These are phyloP conservation scores for Rhynchospora breviuscula DNA, from an alignment of 176 grass and related monocot species.

Conservation along the genomic window DNA sequence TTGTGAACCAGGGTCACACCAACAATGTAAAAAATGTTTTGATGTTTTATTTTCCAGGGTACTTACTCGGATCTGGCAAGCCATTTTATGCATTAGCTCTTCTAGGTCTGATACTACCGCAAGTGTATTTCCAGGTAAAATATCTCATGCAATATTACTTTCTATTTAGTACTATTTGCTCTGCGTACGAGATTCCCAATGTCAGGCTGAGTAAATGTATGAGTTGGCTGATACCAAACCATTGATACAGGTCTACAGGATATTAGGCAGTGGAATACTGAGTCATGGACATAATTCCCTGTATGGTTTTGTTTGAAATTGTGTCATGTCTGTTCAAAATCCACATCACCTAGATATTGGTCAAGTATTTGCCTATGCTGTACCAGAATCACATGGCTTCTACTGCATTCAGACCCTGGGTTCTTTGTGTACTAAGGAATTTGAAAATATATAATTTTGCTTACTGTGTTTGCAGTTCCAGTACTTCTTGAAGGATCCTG, in stretches of 20 bases:
- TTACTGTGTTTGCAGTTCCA: constrained; percentile 37
- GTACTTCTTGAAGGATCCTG: constrained; percentile 47
- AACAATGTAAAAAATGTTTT: background rate
- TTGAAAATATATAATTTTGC: background rate
- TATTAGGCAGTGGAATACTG: background rate
- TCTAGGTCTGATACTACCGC: constrained; percentile 39
- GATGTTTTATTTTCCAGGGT: constrained; percentile 29
- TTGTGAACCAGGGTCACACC: background rate
- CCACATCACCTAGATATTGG: background rate
- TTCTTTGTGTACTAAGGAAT: background rate
- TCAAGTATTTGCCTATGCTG: background rate
- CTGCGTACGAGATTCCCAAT: background rate
- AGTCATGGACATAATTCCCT: background rate
- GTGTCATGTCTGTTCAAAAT: background rate
- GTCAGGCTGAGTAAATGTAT: background rate
- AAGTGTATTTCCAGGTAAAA: constrained; percentile 45
- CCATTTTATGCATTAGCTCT: constrained; percentile 41
- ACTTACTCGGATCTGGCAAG: constrained; percentile 42
- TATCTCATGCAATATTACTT: background rate
- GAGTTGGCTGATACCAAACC: background rate
- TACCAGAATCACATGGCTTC: background rate
- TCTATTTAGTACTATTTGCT: background rate
- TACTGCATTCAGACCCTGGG: background rate
- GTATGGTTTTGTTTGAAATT: background rate
- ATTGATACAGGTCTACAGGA: background rate